phyloP scores from a whole-genome alignment of 345 rosid species.

The Cardiospermum halicacabum region DNA sequence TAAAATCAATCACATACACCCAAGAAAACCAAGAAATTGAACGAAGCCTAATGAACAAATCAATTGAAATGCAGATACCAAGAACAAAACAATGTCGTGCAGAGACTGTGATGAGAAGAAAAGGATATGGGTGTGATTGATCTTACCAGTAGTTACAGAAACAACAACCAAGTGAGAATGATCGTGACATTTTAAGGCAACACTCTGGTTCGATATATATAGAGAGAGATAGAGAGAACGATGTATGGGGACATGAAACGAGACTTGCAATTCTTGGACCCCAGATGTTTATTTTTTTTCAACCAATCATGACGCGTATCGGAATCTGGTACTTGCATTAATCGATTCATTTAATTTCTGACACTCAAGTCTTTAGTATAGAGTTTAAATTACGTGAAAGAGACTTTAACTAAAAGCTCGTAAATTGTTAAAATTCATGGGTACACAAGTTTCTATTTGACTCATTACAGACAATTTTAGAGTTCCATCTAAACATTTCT shows the following conservation, averaged over 20 bases:
- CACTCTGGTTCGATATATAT: not conserved
- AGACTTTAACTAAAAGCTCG: too few relatives aligned
- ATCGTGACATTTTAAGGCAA: not conserved
- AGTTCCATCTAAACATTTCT: too few relatives aligned
- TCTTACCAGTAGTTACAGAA: slow-evolving; percentile 13
- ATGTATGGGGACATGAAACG: not conserved
- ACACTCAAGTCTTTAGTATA: too few relatives aligned
- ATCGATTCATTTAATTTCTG: not conserved
- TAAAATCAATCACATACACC: not conserved
- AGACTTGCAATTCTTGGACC: not conserved
- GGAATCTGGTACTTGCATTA: not conserved
- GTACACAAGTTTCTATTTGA: too few relatives aligned
- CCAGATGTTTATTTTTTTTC: not conserved
- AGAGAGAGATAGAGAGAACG: too few relatives aligned
- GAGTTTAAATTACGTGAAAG: too few relatives aligned
- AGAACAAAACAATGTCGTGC: not conserved
- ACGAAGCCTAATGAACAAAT: not conserved
- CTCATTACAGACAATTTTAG: too few relatives aligned
- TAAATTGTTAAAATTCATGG: too few relatives aligned
- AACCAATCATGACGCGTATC: not conserved
- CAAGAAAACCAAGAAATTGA: slow-evolving; percentile 12
- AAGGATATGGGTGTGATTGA: not conserved
- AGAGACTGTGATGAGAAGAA: not conserved
- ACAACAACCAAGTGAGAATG: not conserved
- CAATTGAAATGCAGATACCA: not conserved